Evolutionary conservation across 208 protist genomes (phyloP), one percentile per base, ranked within the genome.

Genomic region (Trypanosoma lewisi): DNA sequence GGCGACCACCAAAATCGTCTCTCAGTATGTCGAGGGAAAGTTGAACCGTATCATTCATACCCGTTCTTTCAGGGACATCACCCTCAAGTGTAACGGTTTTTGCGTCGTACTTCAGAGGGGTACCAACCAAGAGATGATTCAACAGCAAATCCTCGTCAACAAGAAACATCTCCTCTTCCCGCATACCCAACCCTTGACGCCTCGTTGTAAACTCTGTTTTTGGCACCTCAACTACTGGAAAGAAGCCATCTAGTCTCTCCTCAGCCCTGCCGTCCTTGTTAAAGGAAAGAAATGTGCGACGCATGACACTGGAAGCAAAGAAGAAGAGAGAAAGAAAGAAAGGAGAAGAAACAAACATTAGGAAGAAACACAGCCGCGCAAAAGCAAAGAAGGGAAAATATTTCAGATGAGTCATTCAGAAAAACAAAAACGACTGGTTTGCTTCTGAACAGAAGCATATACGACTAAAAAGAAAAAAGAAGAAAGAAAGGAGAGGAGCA

Each of bases 211-310:
- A 60, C 17, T 72, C 57, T 25, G 36, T 25, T 60, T 42, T 64
- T 27, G 44, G 6, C 9, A 53, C 27, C 34, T 56, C 36, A 25
- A 53, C 28, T n/a, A n/a, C 27, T 12, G 66, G 57, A 21, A 54
- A 45, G 36, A 52, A 63, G 8, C 42, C 57, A 41, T 63, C 28
- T 17, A 60, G 31, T 31, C 50, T 7, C 12, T 65, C 57, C 12
- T 63, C 57, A n/a, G 66, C 57, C 47, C 49, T 72, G 9, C 66
- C 66, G 11, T 65, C 51, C 36, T 72, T 65, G 39, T 72, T 65
- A 31, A 72, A 72, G 0, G 57, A 59, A 21, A 72, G 37, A 53
- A 72, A 60, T 6, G 66, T 72, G 4, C 66, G 66, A 36, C 55
- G 36, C 66, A 72, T 72, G 8, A 0, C 23, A n/a, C 28, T 63